These are phyloP conservation scores for Dictyostelium purpureum DNA, from an alignment of 78 protist genomes.

Conservation along the genomic window DNA sequence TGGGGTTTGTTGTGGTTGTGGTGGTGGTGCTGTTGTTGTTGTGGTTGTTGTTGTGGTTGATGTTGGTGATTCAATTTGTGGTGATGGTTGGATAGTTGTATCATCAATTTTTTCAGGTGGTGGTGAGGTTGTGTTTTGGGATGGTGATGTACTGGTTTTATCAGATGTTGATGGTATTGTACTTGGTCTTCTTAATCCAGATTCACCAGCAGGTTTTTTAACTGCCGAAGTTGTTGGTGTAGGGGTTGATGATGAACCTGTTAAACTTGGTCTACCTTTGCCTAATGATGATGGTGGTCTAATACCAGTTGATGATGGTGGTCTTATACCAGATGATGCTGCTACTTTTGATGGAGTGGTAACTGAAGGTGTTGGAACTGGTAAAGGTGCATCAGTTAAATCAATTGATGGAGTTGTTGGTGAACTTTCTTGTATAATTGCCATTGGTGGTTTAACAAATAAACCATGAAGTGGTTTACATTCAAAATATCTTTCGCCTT, in stretches of 20 bases:
- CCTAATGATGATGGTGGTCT: slow-evolving; percentile 71
- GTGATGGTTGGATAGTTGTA: neutral
- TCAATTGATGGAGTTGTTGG: neutral
- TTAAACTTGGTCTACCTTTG: slow-evolving; percentile 14
- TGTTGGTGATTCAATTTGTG: neutral
- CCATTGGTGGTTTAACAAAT: slow-evolving; percentile 68
- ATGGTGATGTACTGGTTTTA: neutral
- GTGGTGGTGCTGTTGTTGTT: neutral
- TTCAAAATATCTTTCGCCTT: slow-evolving; percentile 74
- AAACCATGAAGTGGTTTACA: slow-evolving; percentile 72
- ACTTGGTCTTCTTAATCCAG: slow-evolving; percentile 26
- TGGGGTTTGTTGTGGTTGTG: slow-evolving; percentile 18
- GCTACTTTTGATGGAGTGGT: slow-evolving; percentile 28
- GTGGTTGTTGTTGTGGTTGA: neutral
- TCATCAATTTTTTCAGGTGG: neutral
- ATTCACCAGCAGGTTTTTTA: slow-evolving; percentile 21
- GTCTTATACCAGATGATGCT: neutral
- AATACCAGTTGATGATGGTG: slow-evolving; percentile 69
- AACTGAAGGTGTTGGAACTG: slow-evolving; percentile 39
- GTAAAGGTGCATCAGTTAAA: neutral
- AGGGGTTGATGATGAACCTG: neutral
- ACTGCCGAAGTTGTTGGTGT: slow-evolving; percentile 2
- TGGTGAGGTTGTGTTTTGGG: neutral
- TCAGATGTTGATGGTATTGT: neutral
- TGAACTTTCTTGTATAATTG: neutral